A percentile compares a stretch with the other conserved stretches of the same genome.
These are phyloP conservation scores for Draba incana DNA, from an alignment of 345 rosid genomes.

Conservation along the genomic window DNA sequence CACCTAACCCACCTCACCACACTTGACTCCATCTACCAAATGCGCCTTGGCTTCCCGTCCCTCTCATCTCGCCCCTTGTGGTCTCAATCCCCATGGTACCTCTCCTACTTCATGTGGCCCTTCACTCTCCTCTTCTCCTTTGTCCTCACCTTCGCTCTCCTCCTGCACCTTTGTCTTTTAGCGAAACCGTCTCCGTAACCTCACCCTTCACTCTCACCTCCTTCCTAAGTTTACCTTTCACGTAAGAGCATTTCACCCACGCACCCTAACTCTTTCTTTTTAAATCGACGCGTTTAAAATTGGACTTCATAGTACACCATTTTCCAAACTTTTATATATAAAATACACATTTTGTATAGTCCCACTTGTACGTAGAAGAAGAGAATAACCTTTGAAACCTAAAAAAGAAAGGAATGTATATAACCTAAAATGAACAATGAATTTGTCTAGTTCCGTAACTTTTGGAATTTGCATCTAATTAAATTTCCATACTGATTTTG, in stretches of 20 bases:
- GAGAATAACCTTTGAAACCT: not conserved
- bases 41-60: constrained; percentile 56
- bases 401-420: not conserved
- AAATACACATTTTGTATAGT: not conserved
- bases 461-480: constrained; percentile 9
- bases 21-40: constrained; percentile 59
- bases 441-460: not conserved
- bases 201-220: constrained; percentile 64
- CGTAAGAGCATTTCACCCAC: constrained; percentile 37
- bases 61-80: constrained; percentile 57
- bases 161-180: constrained; percentile 56
- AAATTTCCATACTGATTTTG: not conserved
- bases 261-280: not conserved
- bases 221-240: constrained; percentile 61
- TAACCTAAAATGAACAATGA: not conserved
- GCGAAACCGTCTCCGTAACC: constrained; percentile 49
- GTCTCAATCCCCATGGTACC: constrained; percentile 47
- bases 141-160: constrained; percentile 41
- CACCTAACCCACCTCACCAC: constrained; percentile 66
- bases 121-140: constrained; percentile 47
- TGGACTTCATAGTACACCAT: too few species aligned
- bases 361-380: not conserved
- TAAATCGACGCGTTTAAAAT: too few species aligned
- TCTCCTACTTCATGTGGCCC: constrained; percentile 56
- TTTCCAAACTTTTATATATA: too few species aligned